Base-by-base conservation (phyloP, 1,139 yeast genomes). In the Lodderomyces elongisporus region DNA sequence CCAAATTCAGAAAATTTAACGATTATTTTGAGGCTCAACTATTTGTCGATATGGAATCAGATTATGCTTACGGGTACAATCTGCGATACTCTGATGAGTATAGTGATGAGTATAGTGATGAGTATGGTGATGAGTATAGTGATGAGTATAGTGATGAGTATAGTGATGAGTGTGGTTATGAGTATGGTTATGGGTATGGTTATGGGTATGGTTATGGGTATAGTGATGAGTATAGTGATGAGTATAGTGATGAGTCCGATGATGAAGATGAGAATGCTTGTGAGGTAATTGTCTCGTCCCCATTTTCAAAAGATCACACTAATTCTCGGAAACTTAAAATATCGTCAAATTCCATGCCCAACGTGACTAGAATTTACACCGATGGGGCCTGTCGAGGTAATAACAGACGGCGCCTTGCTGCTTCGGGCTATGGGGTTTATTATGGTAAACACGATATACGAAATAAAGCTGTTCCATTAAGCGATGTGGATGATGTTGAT, bases 321-420 rank as follows among this genome's bases (percentile, higher is more conserved):
- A n/a, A n/a, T n/a, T n/a, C n/a, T n/a, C n/a, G n/a, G n/a, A n/a
- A n/a, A n/a, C n/a, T n/a, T n/a, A n/a, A n/a, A n/a, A n/a, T n/a
- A n/a, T 24, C 27, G 7, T 24, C 27, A 6, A 10, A 6, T 10
- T 24, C 27, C 14, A n/a, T 8, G 5, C 15, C 35, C 23, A 26
- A 24, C 10, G 18, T 27, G 10, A 21, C 29, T 13, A 22, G 28
- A 12, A 28, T 83, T 2, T 85, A 72, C 47, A 79, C 84, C 13
- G 95, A 85, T 53, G 95, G 95, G 0, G 82, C 91, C 1, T 66
- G 79, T 1, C 53, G 73, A 25, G 67, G 70, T 5, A 78, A 79
- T 43, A 84, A 84, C 2, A 52, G 50, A 17, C 49, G 52, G 7
- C 61, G 67, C 1, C 39, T 51, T 8, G 85, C 87, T 0, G 34